Evolutionary conservation across 164 flowering plant species (phyloP).

Genomic region (Taxillus chinensis): DNA sequence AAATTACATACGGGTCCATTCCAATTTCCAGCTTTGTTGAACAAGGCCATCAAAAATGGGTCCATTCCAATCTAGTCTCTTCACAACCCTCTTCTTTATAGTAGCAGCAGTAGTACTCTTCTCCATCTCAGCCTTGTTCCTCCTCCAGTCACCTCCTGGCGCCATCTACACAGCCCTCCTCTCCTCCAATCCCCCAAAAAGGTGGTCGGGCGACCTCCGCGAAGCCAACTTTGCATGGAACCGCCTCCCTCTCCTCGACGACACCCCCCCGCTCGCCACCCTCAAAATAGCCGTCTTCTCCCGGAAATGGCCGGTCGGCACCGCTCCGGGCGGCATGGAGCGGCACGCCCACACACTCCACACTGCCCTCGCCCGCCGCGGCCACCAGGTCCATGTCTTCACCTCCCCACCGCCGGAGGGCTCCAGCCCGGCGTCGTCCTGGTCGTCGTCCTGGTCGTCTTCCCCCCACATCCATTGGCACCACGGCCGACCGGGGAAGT

Average conservation of each 20-base stretch:
- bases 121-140: constrained; percentile 52
- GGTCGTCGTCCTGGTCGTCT: background rate
- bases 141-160: constrained; percentile 33
- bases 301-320: constrained; percentile 67
- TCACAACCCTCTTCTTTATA: constrained; percentile 50
- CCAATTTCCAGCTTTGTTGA: no score
- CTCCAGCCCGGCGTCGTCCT: background rate
- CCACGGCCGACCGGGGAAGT: constrained; percentile 51
- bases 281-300: constrained; percentile 84
- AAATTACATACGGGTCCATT: no score
- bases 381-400: constrained; percentile 64
- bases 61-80: constrained; percentile 21
- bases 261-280: background rate
- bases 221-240: constrained; percentile 76
- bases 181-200: background rate
- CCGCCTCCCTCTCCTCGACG: constrained; percentile 28
- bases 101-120: constrained; percentile 31
- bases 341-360: constrained; percentile 77
- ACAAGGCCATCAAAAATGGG: no score
- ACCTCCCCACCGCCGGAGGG: constrained; percentile 13
- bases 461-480: constrained; percentile 46
- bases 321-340: constrained; percentile 89
- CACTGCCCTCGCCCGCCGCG: constrained; percentile 49
- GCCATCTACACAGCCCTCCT: constrained; percentile 11
- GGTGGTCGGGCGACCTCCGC: constrained; percentile 69